Percentiles rank a stretch among this genome's conserved stretches.
Evolutionary conservation across 768 basidiomycete species (phyloP).

Genomic region (Glaciozyma martinii): DNA sequence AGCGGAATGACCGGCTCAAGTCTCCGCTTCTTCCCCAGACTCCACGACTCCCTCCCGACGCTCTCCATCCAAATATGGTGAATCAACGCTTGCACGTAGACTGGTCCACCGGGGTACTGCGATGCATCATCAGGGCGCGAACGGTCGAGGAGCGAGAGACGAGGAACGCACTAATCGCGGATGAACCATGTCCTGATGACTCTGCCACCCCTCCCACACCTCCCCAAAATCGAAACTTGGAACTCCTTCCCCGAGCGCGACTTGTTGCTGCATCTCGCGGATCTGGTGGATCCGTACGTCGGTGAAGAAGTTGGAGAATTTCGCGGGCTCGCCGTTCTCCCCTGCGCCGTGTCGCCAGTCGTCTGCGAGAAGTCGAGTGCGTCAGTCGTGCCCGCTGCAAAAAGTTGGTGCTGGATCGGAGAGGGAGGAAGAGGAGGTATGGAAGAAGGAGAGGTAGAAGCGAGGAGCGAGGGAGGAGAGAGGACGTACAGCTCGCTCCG

Average conservation of each 20-base stretch:
- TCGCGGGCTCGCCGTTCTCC: slow-evolving; percentile 9
- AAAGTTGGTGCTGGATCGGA: too few species aligned
- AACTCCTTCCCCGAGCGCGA: slow-evolving; percentile 28
- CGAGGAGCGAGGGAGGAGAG: not conserved
- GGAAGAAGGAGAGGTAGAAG: too few species aligned
- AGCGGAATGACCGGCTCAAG: slow-evolving; percentile 5
- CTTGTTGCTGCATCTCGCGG: slow-evolving; percentile 32
- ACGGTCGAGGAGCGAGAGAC: not conserved
- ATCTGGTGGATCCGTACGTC: slow-evolving; percentile 32
- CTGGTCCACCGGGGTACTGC: slow-evolving; percentile 30
- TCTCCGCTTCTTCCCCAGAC: not conserved
- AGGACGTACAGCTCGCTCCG: slow-evolving; percentile 23
- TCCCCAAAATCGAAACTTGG: slow-evolving; percentile 32
- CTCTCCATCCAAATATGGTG: slow-evolving; percentile 32
- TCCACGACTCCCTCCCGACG: slow-evolving; percentile 21
- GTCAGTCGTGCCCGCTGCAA: not conserved
- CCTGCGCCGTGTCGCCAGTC: slow-evolving; percentile 28
- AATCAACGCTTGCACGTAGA: slow-evolving; percentile 24
- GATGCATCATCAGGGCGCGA: not conserved
- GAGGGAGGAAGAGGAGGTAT: too few species aligned
- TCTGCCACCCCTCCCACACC: slow-evolving; percentile 34
- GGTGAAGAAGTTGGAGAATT: slow-evolving; percentile 34
- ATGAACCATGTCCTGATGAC: slow-evolving; percentile 29
- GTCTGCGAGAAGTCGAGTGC: not conserved
- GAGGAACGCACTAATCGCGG: slow-evolving; percentile 15